These are phyloP conservation scores for Aureobasidium subglaciale DNA, from an alignment of 2,329 filamentous ascomycete genomes.

Conservation along the genomic window DNA sequence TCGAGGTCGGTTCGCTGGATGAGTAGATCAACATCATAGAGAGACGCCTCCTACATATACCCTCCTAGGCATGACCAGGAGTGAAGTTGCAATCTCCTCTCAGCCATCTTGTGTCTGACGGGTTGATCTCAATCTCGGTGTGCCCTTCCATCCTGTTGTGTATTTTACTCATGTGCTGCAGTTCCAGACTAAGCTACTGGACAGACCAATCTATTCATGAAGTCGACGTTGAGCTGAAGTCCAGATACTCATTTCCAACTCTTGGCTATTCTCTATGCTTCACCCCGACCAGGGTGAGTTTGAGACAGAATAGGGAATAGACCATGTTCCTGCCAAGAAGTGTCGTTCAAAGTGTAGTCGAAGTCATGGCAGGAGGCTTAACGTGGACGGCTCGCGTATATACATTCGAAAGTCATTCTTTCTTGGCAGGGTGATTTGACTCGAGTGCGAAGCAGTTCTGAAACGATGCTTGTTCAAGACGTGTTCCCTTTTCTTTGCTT, in stretches of 20 bases:
- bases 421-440: background rate
- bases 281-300: background rate
- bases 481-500: no score
- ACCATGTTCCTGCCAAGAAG: background rate
- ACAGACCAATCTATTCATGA: background rate
- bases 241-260: background rate
- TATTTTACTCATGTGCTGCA: background rate
- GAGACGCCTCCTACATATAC: background rate
- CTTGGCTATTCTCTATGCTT: background rate
- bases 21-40: background rate
- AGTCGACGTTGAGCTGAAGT: background rate
- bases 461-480: background rate
- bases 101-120: background rate
- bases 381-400: background rate
- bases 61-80: background rate
- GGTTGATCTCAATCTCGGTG: background rate
- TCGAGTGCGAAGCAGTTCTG: background rate
- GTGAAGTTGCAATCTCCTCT: background rate
- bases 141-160: background rate
- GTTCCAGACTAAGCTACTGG: background rate
- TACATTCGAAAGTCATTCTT: background rate
- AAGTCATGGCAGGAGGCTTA: background rate
- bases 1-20: background rate
- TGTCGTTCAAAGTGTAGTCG: background rate
- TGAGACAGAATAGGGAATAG: background rate